A percentile compares a stretch with the other conserved stretches of the same genome.
phyloP scores from a whole-genome alignment of 2,329 filamentous ascomycete genomes.

The Trichoderma sp. region DNA sequence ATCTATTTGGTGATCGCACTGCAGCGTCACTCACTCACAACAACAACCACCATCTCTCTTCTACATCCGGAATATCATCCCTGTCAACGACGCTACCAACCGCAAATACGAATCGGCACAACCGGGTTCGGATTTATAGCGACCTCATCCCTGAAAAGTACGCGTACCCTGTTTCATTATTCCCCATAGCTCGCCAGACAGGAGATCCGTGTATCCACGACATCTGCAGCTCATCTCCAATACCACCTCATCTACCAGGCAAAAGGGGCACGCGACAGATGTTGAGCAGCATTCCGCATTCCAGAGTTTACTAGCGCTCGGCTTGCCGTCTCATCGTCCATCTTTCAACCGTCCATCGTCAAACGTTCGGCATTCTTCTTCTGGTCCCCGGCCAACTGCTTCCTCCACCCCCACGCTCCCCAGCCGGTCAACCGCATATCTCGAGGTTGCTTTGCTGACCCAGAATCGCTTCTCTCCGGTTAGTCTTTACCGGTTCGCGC shows the following conservation, averaged over 20 bases:
- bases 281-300: conserved; percentile 1
- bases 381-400: background rate
- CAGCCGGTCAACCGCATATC: background rate
- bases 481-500: background rate
- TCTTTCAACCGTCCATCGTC: background rate
- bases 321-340: background rate
- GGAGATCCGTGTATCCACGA: background rate
- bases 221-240: conserved; percentile 6
- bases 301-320: background rate
- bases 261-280: conserved; percentile 13
- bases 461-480: background rate
- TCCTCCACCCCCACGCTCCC: background rate
- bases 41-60: background rate
- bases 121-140: background rate
- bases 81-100: background rate
- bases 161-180: background rate
- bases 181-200: background rate
- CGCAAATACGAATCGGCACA: conserved; percentile 1
- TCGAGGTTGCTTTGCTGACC: background rate
- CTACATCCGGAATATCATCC: background rate
- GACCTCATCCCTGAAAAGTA: background rate
- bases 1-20: background rate
- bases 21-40: background rate
- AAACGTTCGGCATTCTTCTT: background rate
- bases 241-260: background rate